A percentile compares a stretch with the other conserved stretches of the same genome.
Evolutionary conservation across 2,329 filamentous ascomycete species (phyloP).

Genomic region (Phyllosticta paracitricarpa): DNA sequence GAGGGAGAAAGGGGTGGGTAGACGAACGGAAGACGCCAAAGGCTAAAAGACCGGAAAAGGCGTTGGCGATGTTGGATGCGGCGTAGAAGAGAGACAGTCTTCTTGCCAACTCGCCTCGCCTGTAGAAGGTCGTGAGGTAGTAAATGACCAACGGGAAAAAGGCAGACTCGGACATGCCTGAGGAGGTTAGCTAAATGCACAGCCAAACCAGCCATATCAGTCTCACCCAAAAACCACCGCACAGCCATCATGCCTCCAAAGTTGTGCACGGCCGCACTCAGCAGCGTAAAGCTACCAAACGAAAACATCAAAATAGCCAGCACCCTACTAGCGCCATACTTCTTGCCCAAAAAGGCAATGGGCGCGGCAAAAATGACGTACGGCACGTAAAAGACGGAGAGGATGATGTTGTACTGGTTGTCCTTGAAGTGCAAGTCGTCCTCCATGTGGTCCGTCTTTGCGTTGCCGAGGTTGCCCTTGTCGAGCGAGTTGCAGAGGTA

Average conservation of each 20-base stretch:
- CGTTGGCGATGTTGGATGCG: slow-evolving; percentile 62
- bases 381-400: slow-evolving; percentile 65
- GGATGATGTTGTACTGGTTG: slow-evolving; percentile 58
- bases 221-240: slow-evolving; percentile 54
- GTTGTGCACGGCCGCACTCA: slow-evolving; percentile 46
- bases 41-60: slow-evolving; percentile 51
- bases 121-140: slow-evolving; percentile 54
- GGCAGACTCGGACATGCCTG: slow-evolving; percentile 44
- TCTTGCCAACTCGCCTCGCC: slow-evolving; percentile 59
- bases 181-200: background rate
- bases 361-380: slow-evolving; percentile 62
- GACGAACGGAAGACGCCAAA: slow-evolving; percentile 48
- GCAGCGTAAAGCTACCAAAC: slow-evolving; percentile 56
- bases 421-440: slow-evolving; percentile 49
- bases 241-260: slow-evolving; percentile 58
- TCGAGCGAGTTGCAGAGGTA: slow-evolving; percentile 42
- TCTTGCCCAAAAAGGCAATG: slow-evolving; percentile 57
- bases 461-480: slow-evolving; percentile 30
- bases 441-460: slow-evolving; percentile 36
- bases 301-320: slow-evolving; percentile 58
- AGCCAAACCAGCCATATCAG: background rate
- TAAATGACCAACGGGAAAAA: slow-evolving; percentile 63
- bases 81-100: slow-evolving; percentile 67
- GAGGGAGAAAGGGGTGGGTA: too few species aligned
- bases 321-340: slow-evolving; percentile 52